Percentiles rank a stretch among this genome's conserved stretches.
phyloP scores from a whole-genome alignment of 495 filamentous ascomycete species.

The Friedmanniomyces endolithicus region DNA sequence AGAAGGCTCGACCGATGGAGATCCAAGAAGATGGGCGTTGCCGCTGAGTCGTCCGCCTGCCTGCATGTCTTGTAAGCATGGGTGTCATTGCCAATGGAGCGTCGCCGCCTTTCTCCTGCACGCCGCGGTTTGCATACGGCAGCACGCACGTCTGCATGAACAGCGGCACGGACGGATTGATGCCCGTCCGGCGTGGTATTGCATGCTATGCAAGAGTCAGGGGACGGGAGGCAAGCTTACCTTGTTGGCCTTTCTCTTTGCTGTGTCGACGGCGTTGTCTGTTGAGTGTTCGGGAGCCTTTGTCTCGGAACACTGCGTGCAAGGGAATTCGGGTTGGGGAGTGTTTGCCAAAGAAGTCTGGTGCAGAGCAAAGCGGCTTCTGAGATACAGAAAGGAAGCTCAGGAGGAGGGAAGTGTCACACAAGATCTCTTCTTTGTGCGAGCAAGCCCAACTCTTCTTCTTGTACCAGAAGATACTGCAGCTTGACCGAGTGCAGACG shows the following conservation, averaged over 20 bases:
- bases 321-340: neutral
- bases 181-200: neutral
- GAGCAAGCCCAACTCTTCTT: conserved; percentile 5
- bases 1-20: neutral
- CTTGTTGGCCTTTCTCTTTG: neutral
- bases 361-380: neutral
- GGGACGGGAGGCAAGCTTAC: neutral
- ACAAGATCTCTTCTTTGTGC: conserved; percentile 22
- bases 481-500: conserved; percentile 8
- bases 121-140: neutral
- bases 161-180: neutral
- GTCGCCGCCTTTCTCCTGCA: conserved; percentile 3
- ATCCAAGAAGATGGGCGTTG: neutral
- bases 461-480: neutral
- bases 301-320: conserved; percentile 6
- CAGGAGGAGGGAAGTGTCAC: conserved; percentile 4
- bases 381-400: conserved; percentile 7
- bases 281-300: conserved; percentile 3
- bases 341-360: conserved; percentile 5
- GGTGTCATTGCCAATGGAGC: conserved; percentile 1
- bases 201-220: neutral
- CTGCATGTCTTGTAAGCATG: conserved; percentile 23
- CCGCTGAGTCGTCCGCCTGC: neutral
- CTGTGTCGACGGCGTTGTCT: conserved; percentile 9
- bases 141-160: conserved; percentile 14